These are phyloP conservation scores for Heteromeles arbutifolia DNA, from an alignment of 306 rosid species.

Conservation along the genomic window DNA sequence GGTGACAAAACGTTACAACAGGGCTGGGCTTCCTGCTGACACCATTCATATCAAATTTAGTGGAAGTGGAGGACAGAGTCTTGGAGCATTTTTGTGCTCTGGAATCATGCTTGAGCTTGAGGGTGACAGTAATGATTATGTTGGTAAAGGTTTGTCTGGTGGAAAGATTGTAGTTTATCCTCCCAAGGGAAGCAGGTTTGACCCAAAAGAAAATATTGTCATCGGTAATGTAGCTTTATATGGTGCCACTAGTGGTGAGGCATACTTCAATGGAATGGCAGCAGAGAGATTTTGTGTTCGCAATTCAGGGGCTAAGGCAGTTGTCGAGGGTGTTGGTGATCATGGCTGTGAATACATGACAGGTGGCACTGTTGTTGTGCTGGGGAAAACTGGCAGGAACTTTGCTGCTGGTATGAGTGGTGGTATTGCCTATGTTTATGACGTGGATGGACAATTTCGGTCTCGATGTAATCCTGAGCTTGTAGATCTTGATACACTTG, in stretches of 20 bases:
- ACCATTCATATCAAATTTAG: conserved; percentile 74
- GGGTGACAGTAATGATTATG: conserved; percentile 96
- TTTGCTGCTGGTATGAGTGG: conserved; percentile 99
- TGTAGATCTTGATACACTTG: conserved; percentile 86
- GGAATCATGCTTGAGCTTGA: conserved; percentile 93
- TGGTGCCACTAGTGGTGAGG: conserved; percentile 93
- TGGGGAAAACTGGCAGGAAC: conserved; percentile 93
- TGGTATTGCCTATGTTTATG: conserved; percentile 87
- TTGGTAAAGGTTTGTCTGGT: conserved; percentile 95
- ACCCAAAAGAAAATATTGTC: conserved; percentile 87
- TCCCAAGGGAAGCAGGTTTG: conserved; percentile 74
- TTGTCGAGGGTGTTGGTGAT: conserved; percentile 99
- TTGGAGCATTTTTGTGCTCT: conserved; percentile 98
- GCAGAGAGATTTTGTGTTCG: conserved; percentile 99
- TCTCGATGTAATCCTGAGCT: conserved; percentile 85
- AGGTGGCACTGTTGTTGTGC: conserved; percentile 91
- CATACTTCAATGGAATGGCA: conserved; percentile 98
- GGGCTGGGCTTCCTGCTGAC: conserved; percentile 87
- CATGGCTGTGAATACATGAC: conserved; percentile 99
- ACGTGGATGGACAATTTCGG: conserved; percentile 57
- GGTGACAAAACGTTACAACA: conserved; percentile 75
- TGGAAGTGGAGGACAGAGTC: conserved; percentile 98
- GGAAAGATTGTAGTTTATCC: conserved; percentile 93
- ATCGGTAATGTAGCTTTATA: conserved; percentile 95
- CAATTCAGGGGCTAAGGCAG: conserved; percentile 93